These are phyloP conservation scores for Camellia sinensis DNA, from an alignment of 148 eudicot species.

Conservation along the genomic window DNA sequence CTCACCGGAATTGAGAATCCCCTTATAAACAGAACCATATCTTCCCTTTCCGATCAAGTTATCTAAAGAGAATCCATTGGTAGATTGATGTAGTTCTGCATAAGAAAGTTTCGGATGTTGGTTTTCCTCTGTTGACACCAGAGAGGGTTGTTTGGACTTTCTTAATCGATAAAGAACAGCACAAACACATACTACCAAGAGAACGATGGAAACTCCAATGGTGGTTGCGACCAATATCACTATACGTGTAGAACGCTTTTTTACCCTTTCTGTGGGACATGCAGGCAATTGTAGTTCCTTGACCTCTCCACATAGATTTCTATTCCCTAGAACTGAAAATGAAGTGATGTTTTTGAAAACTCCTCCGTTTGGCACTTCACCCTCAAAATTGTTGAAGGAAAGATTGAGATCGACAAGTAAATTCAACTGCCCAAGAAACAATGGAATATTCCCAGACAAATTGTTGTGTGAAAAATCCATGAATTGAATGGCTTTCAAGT, in stretches of 20 bases:
- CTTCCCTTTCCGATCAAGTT: constrained; percentile 29
- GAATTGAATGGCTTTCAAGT: constrained; percentile 1
- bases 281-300: constrained; percentile 9
- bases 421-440: neutral
- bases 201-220: neutral
- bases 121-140: neutral
- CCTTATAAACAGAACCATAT: constrained; percentile 31
- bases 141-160: neutral
- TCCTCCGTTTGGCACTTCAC: constrained; percentile 28
- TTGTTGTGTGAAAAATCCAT: constrained; percentile 23
- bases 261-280: neutral
- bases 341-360: constrained; percentile 16
- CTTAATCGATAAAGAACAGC: neutral
- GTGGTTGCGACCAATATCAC: neutral
- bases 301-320: constrained; percentile 28
- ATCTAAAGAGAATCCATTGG: constrained; percentile 23
- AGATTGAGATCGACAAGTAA: constrained; percentile 18
- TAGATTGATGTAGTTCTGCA: constrained; percentile 18
- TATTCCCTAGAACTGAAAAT: constrained; percentile 17
- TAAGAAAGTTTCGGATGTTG: constrained; percentile 21
- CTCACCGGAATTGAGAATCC: neutral
- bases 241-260: neutral
- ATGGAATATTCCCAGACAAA: constrained; percentile 25
- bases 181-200: neutral
- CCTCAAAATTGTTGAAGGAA: constrained; percentile 27